phyloP scores from a whole-genome alignment of 2,329 filamentous ascomycete species.

The Penicillium sp. region DNA sequence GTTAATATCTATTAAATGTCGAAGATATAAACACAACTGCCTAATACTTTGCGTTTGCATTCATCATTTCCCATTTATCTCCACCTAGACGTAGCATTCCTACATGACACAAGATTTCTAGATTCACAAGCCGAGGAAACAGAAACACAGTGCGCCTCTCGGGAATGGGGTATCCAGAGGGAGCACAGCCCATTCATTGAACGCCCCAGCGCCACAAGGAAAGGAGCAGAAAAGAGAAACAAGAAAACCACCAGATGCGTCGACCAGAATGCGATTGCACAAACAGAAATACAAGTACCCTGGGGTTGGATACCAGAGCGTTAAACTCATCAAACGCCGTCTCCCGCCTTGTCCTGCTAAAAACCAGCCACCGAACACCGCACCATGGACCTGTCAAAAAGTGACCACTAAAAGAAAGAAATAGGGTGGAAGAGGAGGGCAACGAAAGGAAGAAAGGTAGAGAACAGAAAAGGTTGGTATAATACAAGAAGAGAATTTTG shows the following conservation, averaged over 20 bases:
- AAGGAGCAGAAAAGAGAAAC: constrained; percentile 18
- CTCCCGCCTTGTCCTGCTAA: constrained; percentile 35
- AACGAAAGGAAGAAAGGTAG: constrained; percentile 22
- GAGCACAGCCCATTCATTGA: constrained; percentile 18
- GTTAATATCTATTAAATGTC: no score
- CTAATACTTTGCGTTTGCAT: constrained; percentile 31
- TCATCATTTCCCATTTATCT: constrained; percentile 30
- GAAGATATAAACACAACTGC: constrained; percentile 5
- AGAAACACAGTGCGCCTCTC: constrained; percentile 22
- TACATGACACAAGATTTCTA: constrained; percentile 36
- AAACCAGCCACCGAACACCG: constrained; percentile 40
- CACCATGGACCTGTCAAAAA: constrained; percentile 40
- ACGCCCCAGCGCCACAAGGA: constrained; percentile 20
- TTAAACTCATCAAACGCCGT: constrained; percentile 37
- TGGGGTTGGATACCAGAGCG: constrained; percentile 3
- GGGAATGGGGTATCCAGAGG: constrained; percentile 37
- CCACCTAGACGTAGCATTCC: constrained; percentile 35
- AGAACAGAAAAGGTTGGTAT: constrained; percentile 32
- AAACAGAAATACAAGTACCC: constrained; percentile 20
- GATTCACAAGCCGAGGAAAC: constrained; percentile 18
- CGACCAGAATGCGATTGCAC: constrained; percentile 25
- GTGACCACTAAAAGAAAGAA: constrained; percentile 24
- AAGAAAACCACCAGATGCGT: constrained; percentile 24
- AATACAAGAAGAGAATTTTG: constrained; percentile 35
- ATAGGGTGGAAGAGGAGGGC: constrained; percentile 16